A percentile compares a stretch with the other conserved stretches of the same genome.
Evolutionary conservation across 2,329 filamentous ascomycete genomes (phyloP).

Genomic region (Xylaria multiplex): DNA sequence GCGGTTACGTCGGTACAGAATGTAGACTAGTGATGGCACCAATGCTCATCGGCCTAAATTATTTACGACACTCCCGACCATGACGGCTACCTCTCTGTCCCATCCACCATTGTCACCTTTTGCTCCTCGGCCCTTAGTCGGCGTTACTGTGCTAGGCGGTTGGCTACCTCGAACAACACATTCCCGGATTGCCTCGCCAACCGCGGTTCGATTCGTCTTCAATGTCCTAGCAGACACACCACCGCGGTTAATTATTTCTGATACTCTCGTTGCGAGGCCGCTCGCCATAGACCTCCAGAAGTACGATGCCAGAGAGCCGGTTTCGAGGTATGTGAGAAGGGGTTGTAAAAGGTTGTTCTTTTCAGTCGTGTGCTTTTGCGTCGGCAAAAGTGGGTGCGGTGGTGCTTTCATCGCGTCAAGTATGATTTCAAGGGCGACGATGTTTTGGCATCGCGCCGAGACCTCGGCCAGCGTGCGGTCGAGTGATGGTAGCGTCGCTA

Average conservation of each 20-base stretch:
- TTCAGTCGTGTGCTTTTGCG: conserved; percentile 42
- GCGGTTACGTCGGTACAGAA: not conserved
- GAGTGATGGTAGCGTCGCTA: conserved; percentile 82
- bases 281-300: conserved; percentile 93
- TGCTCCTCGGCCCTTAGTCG: conserved; percentile 54
- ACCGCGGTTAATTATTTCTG: conserved; percentile 84
- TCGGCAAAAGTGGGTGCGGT: conserved; percentile 70
- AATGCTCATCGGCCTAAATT: conserved; percentile 57
- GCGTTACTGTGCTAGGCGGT: conserved; percentile 65
- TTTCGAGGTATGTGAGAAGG: conserved; percentile 82
- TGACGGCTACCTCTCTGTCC: conserved; percentile 93
- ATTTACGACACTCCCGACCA: conserved; percentile 84
- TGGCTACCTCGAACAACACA: conserved; percentile 83
- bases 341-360: conserved; percentile 72
- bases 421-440: conserved; percentile 85
- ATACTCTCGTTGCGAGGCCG: conserved; percentile 77
- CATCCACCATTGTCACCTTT: conserved; percentile 66
- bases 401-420: conserved; percentile 76
- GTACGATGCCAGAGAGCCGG: conserved; percentile 84
- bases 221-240: conserved; percentile 86
- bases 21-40: not conserved
- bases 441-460: conserved; percentile 85
- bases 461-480: conserved; percentile 86
- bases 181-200: conserved; percentile 81
- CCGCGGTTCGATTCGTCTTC: conserved; percentile 75